Evolutionary conservation across 331 rosid species (phyloP), one percentile per base, ranked within the genome.

Genomic region (Rhamnella rubrinervis): DNA sequence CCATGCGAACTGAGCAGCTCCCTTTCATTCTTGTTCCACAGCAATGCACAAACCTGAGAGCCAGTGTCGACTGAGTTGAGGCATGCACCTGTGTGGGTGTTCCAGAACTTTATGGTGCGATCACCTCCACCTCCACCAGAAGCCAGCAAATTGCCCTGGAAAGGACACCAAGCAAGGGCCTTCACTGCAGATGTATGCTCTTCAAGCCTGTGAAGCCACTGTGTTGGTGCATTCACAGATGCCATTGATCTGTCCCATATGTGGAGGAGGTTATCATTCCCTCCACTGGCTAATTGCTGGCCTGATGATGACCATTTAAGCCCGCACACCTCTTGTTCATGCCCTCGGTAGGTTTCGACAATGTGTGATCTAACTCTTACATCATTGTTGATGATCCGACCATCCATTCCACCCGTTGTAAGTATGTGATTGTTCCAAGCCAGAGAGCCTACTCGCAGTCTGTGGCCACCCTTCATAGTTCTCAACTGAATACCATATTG

Each of bases 91-190:
- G 96, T 86, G 82, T 85, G 91, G 5, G 93, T 85, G 66, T 88
- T 88, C 97, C 96, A 91, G 68, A 88, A 88, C 80, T 91, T 88
- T n/a, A 91, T 88, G 79, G 85, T 77, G 11, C 85, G 80, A 17
- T 91, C 97, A 0, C 92, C 92, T 7, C 84, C 86, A 17, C 97
- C 96, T 59, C 97, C 97, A 15, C 96, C 96, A 6, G 96, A 71
- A 55, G 91, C 93, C 25, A 88, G 68, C 70, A 91, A 69, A 37
- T 85, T 91, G 71, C 88, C 84, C 81, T 88, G 96, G 80, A 91
- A 88, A 13, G 96, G 97, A 46, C 96, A 91, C 97, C 96, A 88
- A 60, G 96, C 91, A 46, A 91, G 88, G 71, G 97, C 97, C 62
- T 86, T 86, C 0, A 91, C 91, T 0, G 97, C 89, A n/a, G 97